Base-by-base conservation (phyloP, 805 yeast genomes). In the Yamadazyma sp. region DNA sequence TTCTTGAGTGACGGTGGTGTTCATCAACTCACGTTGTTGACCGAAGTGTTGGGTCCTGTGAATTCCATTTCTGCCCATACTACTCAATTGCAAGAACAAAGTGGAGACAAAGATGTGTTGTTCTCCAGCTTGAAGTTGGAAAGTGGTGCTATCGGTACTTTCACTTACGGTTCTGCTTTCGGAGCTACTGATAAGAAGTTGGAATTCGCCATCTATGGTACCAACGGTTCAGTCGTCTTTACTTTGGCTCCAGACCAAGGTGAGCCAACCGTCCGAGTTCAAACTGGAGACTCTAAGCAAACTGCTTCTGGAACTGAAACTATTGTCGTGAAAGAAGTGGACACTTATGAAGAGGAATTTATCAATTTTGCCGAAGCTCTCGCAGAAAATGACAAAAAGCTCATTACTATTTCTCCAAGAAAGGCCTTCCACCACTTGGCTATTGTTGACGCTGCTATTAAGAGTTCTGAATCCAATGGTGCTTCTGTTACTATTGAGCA, bases 1-100 rank as follows among this genome's bases (percentile, higher is more conserved):
- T 90, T 71, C 62, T 69, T 91, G 52, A 82, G 91, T 41, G 98
- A 91, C 54, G 97, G 96, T 54, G 98, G 97, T 57, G 98, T 91
- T 16, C 98, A 91, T 63, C 97, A 90, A 61, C 67, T 90, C 59
- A 96, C 96, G 3, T 66, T 88, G 25, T 73, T 90, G 47, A 88
- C 95, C 6, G 87, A 79, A 42, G 79, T 88, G 13, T 69, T 91
- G 38, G 97, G 98, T 37, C 69, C 71, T 16, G 82, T 88, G 11
- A 78, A 74, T 33, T 60, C 80, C 5, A 78, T 90, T 25, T 75
- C 86, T 38, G 96, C 89, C 7, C 74, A 75, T 48, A 82, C 96
- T 10, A 78, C 70, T 44, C 96, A 89, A 64, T 73, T 86, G 33
- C 77, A 89, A 55, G 68, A 80, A 53, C 76, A 74, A 50, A 80